These are phyloP conservation scores for Carallia pectinifolia DNA, from an alignment of 345 rosid genomes.

Conservation along the genomic window DNA sequence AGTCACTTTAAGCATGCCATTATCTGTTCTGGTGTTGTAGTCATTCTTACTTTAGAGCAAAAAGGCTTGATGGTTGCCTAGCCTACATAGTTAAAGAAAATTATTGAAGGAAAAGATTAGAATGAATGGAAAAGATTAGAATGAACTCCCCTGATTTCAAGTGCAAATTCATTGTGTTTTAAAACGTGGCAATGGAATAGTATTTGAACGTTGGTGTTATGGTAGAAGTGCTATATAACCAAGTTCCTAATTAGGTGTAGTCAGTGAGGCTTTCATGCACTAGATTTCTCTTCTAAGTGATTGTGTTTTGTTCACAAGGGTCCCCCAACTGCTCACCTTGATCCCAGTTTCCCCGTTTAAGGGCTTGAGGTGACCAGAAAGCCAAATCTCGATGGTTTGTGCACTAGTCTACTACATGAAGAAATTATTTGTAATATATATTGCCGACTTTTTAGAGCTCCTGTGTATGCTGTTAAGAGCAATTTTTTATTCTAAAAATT, in stretches of 20 bases:
- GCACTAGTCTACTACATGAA: no score
- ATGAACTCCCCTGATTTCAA: background rate
- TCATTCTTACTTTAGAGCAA: constrained; percentile 3
- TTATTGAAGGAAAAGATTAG: background rate
- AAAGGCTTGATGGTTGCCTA: background rate
- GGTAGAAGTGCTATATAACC: background rate
- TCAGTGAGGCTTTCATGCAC: no score
- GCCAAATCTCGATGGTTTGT: no score
- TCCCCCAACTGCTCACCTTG: no score
- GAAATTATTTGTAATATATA: no score
- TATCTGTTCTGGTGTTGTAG: background rate
- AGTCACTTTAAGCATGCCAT: no score
- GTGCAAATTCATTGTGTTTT: background rate
- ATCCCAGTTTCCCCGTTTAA: no score
- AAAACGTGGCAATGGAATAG: background rate
- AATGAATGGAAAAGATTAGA: constrained; percentile 1
- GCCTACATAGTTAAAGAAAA: background rate
- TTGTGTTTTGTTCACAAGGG: no score
- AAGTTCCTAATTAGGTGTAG: background rate
- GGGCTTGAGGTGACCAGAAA: no score
- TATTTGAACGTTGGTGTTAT: background rate
- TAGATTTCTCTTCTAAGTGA: no score
- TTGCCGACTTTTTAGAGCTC: no score
- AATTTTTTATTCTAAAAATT: background rate
- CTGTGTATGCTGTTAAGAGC: background rate